These are phyloP conservation scores for Tulasnella sp. DNA, from an alignment of 768 basidiomycete species.

Conservation along the genomic window DNA sequence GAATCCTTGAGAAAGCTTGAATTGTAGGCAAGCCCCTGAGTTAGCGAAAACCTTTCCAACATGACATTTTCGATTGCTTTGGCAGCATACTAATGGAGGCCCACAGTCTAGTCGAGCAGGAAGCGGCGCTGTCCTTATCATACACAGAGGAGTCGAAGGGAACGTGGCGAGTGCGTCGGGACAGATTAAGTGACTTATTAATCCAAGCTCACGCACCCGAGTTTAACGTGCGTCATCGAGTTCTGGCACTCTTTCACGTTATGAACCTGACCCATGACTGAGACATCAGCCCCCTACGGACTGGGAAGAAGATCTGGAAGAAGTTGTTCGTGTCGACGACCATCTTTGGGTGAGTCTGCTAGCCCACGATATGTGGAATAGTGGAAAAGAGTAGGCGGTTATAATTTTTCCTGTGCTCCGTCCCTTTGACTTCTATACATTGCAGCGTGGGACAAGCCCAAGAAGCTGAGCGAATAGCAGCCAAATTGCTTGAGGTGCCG, in stretches of 20 bases:
- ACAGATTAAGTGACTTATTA: neutral
- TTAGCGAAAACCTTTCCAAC: neutral
- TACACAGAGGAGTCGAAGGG: neutral
- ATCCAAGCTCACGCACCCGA: neutral
- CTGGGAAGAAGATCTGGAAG: neutral
- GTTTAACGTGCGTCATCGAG: neutral
- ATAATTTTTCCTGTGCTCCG: neutral
- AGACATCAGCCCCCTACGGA: neutral
- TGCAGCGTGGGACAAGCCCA: neutral
- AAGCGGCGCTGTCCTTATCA: neutral
- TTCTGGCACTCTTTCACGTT: neutral
- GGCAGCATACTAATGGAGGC: neutral
- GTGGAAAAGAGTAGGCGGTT: neutral
- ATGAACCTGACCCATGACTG: neutral
- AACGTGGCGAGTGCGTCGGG: neutral
- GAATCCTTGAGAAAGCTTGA: neutral
- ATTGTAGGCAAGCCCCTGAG: neutral
- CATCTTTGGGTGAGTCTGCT: neutral
- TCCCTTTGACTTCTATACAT: neutral
- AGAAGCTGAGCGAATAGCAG: neutral
- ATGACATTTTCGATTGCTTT: neutral
- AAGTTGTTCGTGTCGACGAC: neutral
- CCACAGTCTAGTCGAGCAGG: neutral
- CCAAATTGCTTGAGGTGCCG: neutral
- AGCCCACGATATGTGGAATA: neutral